A percentile compares a stretch with the other conserved stretches of the same genome.
Conservation (phyloP, 257 asterid genomes). For the Forsythia viridissima region DNA sequence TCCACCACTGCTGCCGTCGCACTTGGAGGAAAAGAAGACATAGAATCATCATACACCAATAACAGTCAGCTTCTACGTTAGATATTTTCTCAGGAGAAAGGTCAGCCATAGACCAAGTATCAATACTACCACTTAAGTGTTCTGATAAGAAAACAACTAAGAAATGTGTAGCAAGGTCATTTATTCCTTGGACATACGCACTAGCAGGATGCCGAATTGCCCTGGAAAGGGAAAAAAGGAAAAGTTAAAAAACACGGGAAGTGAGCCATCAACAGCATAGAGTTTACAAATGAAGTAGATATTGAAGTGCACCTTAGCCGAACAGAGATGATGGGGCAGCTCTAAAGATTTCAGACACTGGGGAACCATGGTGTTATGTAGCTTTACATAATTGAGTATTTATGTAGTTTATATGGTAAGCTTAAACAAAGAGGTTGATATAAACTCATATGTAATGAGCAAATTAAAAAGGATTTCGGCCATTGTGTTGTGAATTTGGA, state of each 20-base stretch:
- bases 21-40: too few species aligned
- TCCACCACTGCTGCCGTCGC: too few species aligned
- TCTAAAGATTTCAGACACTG: slow-evolving; percentile 11
- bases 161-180: slow-evolving; percentile 94
- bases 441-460: not conserved
- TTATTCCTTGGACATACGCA: slow-evolving; percentile 98
- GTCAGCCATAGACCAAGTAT: slow-evolving; percentile 72
- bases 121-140: slow-evolving; percentile 71
- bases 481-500: not conserved
- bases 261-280: not conserved
- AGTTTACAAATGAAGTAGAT: not conserved
- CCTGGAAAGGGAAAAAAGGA: slow-evolving; percentile 43
- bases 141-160: slow-evolving; percentile 92
- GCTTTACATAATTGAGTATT: not conserved
- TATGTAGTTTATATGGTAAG: not conserved
- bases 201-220: slow-evolving; percentile 98
- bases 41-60: slow-evolving; percentile 53
- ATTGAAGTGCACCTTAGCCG: not conserved
- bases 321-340: slow-evolving; percentile 1
- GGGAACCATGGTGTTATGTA: not conserved
- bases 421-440: not conserved
- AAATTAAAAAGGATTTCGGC: not conserved
- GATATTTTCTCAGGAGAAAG: slow-evolving; percentile 69
- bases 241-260: slow-evolving; percentile 7
- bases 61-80: slow-evolving; percentile 92